Evolutionary conservation across 2,329 filamentous ascomycete species (phyloP).

Genomic region (Thielaviopsis punctulata): DNA sequence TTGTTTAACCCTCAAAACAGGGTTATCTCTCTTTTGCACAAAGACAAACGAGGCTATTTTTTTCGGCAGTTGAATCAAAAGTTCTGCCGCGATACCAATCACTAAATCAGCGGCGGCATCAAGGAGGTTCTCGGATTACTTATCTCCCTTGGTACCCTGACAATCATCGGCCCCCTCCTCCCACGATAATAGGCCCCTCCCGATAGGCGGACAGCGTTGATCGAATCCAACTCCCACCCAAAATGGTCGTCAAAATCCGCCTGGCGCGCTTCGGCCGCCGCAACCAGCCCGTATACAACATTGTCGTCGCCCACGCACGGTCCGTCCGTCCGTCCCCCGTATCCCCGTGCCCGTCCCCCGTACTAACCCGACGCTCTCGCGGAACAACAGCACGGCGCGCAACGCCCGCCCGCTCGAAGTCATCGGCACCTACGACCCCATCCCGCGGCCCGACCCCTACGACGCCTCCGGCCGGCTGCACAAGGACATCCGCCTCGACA

Average conservation of each 20-base stretch:
- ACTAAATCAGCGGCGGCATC: no score
- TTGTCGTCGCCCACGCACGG: conserved; percentile 86
- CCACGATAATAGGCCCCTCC: no score
- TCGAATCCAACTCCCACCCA: conserved; percentile 14
- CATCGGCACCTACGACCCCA: conserved; percentile 59
- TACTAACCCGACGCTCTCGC: background rate
- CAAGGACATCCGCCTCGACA: conserved; percentile 85
- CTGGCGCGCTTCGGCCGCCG: conserved; percentile 83
- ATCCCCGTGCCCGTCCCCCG: background rate
- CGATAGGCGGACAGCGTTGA: no score
- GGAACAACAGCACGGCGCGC: conserved; percentile 51
- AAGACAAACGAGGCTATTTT: no score
- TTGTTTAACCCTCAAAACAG: no score
- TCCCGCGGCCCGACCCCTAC: conserved; percentile 43
- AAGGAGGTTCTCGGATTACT: no score
- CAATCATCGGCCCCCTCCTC: no score
- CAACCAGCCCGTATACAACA: conserved; percentile 91
- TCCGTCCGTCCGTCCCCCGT: conserved; percentile 25
- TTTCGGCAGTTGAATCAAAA: no score
- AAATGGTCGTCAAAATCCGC: conserved; percentile 86
- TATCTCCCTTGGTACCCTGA: no score
- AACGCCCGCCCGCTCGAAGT: conserved; percentile 87
- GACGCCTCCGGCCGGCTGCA: conserved; percentile 45
- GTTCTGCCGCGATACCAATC: no score
- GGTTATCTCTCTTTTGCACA: no score